Evolutionary conservation across 1,139 yeast genomes (phyloP).

Genomic region (Candida glucosophila): DNA sequence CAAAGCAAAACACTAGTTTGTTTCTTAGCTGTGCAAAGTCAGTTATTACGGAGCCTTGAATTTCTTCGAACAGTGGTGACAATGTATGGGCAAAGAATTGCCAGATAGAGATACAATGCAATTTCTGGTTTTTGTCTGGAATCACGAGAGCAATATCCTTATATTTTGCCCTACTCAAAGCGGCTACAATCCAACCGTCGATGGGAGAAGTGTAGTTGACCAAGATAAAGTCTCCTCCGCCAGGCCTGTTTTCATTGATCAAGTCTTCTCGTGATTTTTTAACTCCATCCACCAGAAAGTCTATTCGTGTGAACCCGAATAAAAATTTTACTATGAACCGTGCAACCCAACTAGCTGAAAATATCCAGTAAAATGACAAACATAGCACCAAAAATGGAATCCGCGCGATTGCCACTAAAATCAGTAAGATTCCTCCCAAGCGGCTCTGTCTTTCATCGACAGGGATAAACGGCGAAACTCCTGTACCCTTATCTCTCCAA

Average conservation of each 20-base stretch:
- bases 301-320: constrained; percentile 22
- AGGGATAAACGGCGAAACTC: constrained; percentile 74
- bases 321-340: constrained; percentile 10
- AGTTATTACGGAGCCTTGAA: constrained; percentile 8
- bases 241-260: constrained; percentile 30
- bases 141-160: constrained; percentile 31
- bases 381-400: constrained; percentile 20
- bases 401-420: constrained; percentile 13
- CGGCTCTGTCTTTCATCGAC: constrained; percentile 9
- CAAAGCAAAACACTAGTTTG: constrained; percentile 39
- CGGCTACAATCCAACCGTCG: constrained; percentile 34
- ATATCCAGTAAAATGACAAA: constrained; percentile 9
- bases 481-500: constrained; percentile 75
- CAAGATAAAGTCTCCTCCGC: constrained; percentile 33
- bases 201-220: constrained; percentile 51
- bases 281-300: constrained; percentile 43
- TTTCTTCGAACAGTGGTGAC: constrained; percentile 9
- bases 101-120: constrained; percentile 25
- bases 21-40: constrained; percentile 15
- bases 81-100: constrained; percentile 29
- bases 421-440: constrained; percentile 3
- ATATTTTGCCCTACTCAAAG: constrained; percentile 19
- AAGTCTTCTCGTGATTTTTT: constrained; percentile 31
- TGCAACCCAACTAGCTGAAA: constrained; percentile 10
- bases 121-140: constrained; percentile 30